Evolutionary conservation across 1,284 basidiomycete genomes (phyloP), one percentile per base, ranked within the genome.

Genomic region (Ustilago shanxiensis): DNA sequence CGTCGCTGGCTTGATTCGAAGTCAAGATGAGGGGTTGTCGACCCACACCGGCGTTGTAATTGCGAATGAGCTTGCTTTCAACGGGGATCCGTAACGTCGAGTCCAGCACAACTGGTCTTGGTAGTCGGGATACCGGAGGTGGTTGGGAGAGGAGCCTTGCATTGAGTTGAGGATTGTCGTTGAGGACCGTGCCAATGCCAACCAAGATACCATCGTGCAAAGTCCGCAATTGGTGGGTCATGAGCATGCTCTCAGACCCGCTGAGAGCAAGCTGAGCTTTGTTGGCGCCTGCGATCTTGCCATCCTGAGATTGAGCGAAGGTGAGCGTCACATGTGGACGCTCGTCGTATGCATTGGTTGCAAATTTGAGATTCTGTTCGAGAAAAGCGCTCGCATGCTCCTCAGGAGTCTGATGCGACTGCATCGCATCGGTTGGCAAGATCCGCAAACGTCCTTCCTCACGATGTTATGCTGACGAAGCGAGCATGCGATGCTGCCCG

Each of bases 301-400:
- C 93, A 87, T 99, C 95, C 53, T 95, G 88, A 1, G 94, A 96
- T 86, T 98, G 95, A 1, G 96, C 96, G 87, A 95, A 99, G 1
- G 96, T 97, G 10, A 99, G 87, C 0, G 95, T 98, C 37, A 90
- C 87, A 61, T 84, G 71, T 67, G 60, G 80, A 13, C 60, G 62
- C 11, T 37, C 33, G 18, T 28, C 6, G 9, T 11, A 2, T 2
- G 11, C 16, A 18, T 18, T 24, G 37, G 16, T 13, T 4, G 44
- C 28, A 37, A 71, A 71, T 2, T 14, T 16, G 18, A 76, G 64
- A 4, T 50, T 41, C 6, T 60, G 41, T 2, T 39, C 9, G 2
- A 75, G 60, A 16, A 75, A 75, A n/a, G 16, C 22, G 7, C n/a
- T 35, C 0, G 72, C 72, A 9, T 58, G 60, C 47, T 60, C 51